phyloP scores from a whole-genome alignment of 2,329 filamentous ascomycete species.

The Trichophyton simii region DNA sequence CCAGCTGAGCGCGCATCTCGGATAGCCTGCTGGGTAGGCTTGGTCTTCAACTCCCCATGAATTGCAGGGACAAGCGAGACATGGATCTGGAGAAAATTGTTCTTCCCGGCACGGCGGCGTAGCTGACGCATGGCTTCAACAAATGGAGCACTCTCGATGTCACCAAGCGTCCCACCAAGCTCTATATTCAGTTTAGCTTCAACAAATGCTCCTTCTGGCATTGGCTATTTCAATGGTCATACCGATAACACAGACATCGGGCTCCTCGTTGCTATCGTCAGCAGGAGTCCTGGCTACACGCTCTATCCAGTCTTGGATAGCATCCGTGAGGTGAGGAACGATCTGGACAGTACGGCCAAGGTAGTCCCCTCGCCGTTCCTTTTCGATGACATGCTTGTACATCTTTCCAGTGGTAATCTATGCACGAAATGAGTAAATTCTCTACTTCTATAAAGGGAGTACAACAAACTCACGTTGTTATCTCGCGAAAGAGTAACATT shows the following conservation, averaged over 20 bases:
- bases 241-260: constrained; percentile 80
- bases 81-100: constrained; percentile 77
- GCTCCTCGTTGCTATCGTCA: constrained; percentile 67
- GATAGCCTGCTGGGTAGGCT: constrained; percentile 88
- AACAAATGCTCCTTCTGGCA: constrained; percentile 13
- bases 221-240: constrained; percentile 20
- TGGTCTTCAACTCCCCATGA: constrained; percentile 74
- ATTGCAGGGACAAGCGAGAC: constrained; percentile 77
- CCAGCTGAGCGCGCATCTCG: constrained; percentile 72
- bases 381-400: constrained; percentile 76
- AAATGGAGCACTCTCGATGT: constrained; percentile 77
- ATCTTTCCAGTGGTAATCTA: constrained; percentile 90
- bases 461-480: constrained; percentile 48
- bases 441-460: background rate
- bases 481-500: constrained; percentile 69
- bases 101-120: constrained; percentile 54
- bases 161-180: constrained; percentile 42
- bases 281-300: constrained; percentile 74
- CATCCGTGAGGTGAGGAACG: constrained; percentile 62
- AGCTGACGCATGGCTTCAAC: constrained; percentile 74
- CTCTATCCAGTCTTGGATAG: constrained; percentile 84
- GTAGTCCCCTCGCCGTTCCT: constrained; percentile 61
- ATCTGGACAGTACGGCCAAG: constrained; percentile 82
- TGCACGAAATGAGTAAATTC: background rate
- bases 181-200: constrained; percentile 24